A percentile compares a stretch with the other conserved stretches of the same genome.
phyloP scores from a whole-genome alignment of 139 green algal species.

The Coelastrella sp. region DNA sequence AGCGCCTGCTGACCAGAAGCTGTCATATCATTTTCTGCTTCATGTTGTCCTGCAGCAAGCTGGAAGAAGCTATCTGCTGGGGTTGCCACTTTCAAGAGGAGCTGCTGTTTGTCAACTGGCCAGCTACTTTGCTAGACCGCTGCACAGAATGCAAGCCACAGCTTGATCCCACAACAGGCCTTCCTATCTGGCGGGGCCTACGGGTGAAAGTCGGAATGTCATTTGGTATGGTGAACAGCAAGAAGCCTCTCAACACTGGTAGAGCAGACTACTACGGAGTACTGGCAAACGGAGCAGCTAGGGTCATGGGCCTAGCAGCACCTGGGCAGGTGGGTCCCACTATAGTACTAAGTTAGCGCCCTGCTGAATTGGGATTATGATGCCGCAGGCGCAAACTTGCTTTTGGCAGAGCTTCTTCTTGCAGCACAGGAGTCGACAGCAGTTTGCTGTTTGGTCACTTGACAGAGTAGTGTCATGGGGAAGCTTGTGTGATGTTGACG shows the following conservation, averaged over 20 bases:
- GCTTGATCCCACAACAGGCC: background rate
- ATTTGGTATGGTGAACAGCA: slow-evolving; percentile 60
- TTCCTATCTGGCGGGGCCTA: slow-evolving; percentile 77
- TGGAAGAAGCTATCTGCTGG: slow-evolving; percentile 65
- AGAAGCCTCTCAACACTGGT: slow-evolving; percentile 57
- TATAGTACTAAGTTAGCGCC: no score
- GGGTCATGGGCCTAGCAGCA: slow-evolving; percentile 72
- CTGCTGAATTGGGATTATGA: no score
- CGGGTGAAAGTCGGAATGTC: slow-evolving; percentile 82
- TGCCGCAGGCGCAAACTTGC: no score
- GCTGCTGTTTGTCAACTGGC: slow-evolving; percentile 79
- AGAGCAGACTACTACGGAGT: slow-evolving; percentile 87
- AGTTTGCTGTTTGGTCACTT: no score
- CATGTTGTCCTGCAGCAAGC: slow-evolving; percentile 4
- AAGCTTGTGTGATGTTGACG: no score
- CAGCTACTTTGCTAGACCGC: slow-evolving; percentile 49
- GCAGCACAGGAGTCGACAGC: no score
- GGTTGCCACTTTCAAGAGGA: slow-evolving; percentile 72
- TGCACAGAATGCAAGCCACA: background rate
- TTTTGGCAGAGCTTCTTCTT: no score
- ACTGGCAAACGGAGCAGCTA: slow-evolving; percentile 82
- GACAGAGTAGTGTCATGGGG: no score
- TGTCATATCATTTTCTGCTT: no score
- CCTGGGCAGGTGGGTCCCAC: slow-evolving; percentile 82
- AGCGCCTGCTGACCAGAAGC: no score